These are phyloP conservation scores for Kluyveromyces dobzhanskii DNA, from an alignment of 805 yeast species.

Conservation along the genomic window DNA sequence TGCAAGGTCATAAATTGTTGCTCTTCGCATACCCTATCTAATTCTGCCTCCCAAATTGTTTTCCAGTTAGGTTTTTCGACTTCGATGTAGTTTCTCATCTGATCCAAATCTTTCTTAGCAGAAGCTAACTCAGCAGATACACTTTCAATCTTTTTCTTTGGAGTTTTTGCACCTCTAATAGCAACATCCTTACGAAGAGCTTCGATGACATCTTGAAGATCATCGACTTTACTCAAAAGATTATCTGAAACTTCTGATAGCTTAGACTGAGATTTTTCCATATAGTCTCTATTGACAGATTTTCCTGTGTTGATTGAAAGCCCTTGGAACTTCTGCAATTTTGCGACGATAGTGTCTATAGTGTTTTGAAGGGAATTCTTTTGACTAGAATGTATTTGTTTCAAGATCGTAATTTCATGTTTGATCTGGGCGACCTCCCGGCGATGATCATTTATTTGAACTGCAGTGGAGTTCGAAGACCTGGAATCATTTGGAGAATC, in stretches of 20 bases:
- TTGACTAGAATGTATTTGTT: slow-evolving; percentile 44
- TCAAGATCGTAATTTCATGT: slow-evolving; percentile 50
- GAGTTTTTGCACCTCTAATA: slow-evolving; percentile 76
- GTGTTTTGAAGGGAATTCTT: slow-evolving; percentile 35
- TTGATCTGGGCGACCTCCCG: slow-evolving; percentile 38
- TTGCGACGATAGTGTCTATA: slow-evolving; percentile 36
- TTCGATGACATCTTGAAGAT: slow-evolving; percentile 85
- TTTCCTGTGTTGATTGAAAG: slow-evolving; percentile 32
- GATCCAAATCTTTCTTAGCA: slow-evolving; percentile 45
- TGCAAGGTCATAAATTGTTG: slow-evolving; percentile 88
- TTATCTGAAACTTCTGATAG: slow-evolving; percentile 71
- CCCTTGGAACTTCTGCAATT: slow-evolving; percentile 45
- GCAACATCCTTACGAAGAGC: slow-evolving; percentile 86
- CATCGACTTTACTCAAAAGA: slow-evolving; percentile 75
- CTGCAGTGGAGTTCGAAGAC: not conserved
- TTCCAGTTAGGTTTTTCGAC: slow-evolving; percentile 82
- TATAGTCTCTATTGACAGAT: slow-evolving; percentile 41
- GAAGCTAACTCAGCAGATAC: slow-evolving; percentile 56
- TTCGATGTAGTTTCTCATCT: slow-evolving; percentile 51
- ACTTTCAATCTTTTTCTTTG: slow-evolving; percentile 59
- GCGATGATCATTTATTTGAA: slow-evolving; percentile 11
- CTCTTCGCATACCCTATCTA: slow-evolving; percentile 85
- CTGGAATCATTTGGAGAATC: not conserved
- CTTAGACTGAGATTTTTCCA: slow-evolving; percentile 66
- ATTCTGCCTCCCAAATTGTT: slow-evolving; percentile 82